Base-by-base conservation (phyloP, 1,284 basidiomycete species). In the Pseudozyma pruni region DNA sequence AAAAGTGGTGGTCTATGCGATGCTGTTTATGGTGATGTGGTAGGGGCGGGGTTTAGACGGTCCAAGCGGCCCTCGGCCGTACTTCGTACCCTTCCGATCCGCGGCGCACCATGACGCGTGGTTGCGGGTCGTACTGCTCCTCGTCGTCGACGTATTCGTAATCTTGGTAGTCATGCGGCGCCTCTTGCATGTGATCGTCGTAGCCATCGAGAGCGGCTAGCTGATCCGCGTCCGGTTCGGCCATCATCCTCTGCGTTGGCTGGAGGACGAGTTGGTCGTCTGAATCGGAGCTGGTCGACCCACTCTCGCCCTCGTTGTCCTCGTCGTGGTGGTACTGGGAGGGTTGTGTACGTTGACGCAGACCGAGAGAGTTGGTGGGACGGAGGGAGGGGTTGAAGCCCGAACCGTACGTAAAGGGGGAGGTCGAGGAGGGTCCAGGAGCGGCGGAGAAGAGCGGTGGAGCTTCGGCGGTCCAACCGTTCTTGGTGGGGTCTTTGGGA, bases 371-470 rank as follows among this genome's bases (percentile, higher is more conserved):
- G 29, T 64, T 61, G 6, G 33, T 49, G 0, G 68, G 62, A 14
- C 17, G 42, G 2, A 71, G 48, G 1, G 11, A 16, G 1, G 78
- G 76, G 32, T 80, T 80, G 40, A 80, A 63, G 3, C 47, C 90
- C 46, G 89, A 88, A 64, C 90, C 89, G 78, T 91, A 95, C 8
- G 92, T 92, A 88, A 93, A 95, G 5, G 93, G 90, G 1, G 87
- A 88, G 19, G 85, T 81, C 1, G 87, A 86, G 2, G 57, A 32
- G 8, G 60, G 40, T 14, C 45, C 53, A 2, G 66, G 50, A 2
- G 64, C 55, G 14, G 17, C 17, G 1, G 35, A 1, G 20, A 62
- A 60, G 0, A 51, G 35, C n/a, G n/a, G n/a, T n/a, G n/a, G n/a
- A n/a, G n/a, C n/a, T 3, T 23, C 27, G 1, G 49, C 39, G 8